Conservation (phyloP, 2,329 filamentous ascomycete genomes). For the Herpotrichia juniperi region DNA sequence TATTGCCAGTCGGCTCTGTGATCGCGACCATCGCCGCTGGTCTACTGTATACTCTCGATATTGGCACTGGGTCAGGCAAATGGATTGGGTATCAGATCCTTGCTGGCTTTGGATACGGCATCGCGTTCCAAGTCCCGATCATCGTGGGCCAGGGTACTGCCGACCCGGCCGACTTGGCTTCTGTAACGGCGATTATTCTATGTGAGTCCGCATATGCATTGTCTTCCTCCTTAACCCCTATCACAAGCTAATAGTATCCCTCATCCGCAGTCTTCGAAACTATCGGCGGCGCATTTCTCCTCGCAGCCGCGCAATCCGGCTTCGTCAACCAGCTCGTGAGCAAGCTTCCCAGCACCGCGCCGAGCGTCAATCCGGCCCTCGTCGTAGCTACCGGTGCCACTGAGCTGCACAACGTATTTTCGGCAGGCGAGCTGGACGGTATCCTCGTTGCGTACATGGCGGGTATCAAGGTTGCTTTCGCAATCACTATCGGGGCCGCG, state of each 20-base stretch:
- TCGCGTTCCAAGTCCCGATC: constrained; percentile 30
- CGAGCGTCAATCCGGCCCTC: constrained; percentile 30
- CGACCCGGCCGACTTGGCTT: not conserved
- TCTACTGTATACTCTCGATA: constrained; percentile 47
- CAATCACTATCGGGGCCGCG: too few species aligned
- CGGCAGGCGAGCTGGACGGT: constrained; percentile 10
- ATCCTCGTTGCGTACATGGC: constrained; percentile 18
- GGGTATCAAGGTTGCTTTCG: constrained; percentile 22
- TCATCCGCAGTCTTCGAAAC: constrained; percentile 28
- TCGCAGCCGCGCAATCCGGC: constrained; percentile 23
- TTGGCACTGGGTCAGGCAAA: constrained; percentile 37
- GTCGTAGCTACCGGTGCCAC: constrained; percentile 49
- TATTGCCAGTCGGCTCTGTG: constrained; percentile 30
- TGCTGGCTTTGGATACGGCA: constrained; percentile 28
- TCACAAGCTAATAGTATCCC: not conserved
- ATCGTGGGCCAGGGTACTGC: constrained; percentile 21
- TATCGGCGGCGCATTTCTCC: constrained; percentile 23
- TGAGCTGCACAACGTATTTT: constrained; percentile 42
- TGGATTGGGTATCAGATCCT: constrained; percentile 41
- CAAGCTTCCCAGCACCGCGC: constrained; percentile 32
- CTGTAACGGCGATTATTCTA: constrained; percentile 1
- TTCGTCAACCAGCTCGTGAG: constrained; percentile 23
- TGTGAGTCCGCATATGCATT: constrained; percentile 5
- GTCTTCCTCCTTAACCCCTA: not conserved
- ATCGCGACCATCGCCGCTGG: constrained; percentile 43